Conservation (phyloP, 169 alveolate genomes). For the Babesia ovata region DNA sequence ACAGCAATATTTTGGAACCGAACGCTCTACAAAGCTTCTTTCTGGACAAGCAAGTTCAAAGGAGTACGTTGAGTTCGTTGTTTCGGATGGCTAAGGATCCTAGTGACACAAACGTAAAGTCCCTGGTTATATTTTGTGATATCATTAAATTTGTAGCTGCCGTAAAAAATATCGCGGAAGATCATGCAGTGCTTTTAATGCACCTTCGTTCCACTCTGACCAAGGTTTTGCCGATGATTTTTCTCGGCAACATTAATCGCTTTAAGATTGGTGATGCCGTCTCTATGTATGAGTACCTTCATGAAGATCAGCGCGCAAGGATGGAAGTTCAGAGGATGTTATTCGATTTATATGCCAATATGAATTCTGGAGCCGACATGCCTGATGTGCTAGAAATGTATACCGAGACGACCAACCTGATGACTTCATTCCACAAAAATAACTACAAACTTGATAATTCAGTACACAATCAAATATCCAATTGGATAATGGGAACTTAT, state of each 20-base stretch:
- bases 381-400: background rate
- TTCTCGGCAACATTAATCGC: background rate
- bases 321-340: background rate
- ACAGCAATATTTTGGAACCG: background rate
- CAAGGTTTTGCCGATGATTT: background rate
- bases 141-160: background rate
- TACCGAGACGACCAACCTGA: background rate
- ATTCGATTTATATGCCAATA: background rate
- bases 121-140: background rate
- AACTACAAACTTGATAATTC: background rate
- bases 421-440: background rate
- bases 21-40: constrained; percentile 2
- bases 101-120: background rate
- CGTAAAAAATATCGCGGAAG: background rate
- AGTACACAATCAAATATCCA: constrained; percentile 5
- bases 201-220: background rate
- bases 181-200: background rate
- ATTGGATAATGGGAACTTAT: background rate
- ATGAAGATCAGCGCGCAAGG: background rate
- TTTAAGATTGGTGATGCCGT: background rate
- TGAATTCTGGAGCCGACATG: background rate
- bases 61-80: background rate
- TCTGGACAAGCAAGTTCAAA: background rate
- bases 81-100: background rate
- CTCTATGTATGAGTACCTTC: background rate